Percentiles rank a stretch among this genome's conserved stretches.
Evolutionary conservation across 805 yeast species (phyloP).

Genomic region (Saccharomycopsis sp.): DNA sequence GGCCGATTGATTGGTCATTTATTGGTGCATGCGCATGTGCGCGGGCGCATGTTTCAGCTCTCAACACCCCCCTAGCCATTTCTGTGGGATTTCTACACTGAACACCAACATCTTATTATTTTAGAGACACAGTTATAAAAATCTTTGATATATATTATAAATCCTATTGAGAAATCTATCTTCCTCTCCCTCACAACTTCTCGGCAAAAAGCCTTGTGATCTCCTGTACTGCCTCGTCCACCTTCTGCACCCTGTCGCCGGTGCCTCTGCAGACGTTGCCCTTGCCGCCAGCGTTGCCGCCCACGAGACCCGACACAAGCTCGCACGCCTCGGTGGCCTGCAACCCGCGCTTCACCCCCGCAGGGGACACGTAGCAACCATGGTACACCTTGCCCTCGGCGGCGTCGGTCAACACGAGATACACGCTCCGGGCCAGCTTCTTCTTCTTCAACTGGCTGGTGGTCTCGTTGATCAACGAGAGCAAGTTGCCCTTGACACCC

Average conservation of each 20-base stretch:
- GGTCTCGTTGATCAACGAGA: conserved; percentile 92
- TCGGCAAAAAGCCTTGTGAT: conserved; percentile 52
- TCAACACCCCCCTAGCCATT: too few species aligned
- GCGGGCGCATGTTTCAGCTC: too few species aligned
- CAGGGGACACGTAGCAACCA: conserved; percentile 81
- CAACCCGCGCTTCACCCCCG: conserved; percentile 58
- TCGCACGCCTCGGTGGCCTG: conserved; percentile 69
- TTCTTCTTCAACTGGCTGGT: conserved; percentile 73
- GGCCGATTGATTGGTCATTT: too few species aligned
- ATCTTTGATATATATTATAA: too few species aligned
- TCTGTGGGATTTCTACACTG: too few species aligned
- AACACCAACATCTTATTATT: too few species aligned
- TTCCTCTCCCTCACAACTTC: too few species aligned
- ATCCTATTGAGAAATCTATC: too few species aligned
- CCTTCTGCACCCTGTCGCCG: conserved; percentile 72
- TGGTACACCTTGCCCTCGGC: conserved; percentile 75
- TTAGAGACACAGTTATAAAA: too few species aligned
- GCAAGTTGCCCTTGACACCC: conserved; percentile 37
- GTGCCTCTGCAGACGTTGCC: conserved; percentile 95
- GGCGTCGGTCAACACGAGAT: conserved; percentile 63
- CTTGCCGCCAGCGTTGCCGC: conserved; percentile 98
- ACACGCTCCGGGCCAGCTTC: conserved; percentile 64
- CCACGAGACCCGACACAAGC: conserved; percentile 62
- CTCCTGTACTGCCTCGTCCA: conserved; percentile 65
- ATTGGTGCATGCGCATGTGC: too few species aligned